Evolutionary conservation across 179 eudicot species (phyloP).

Genomic region (Camellia oleifera): DNA sequence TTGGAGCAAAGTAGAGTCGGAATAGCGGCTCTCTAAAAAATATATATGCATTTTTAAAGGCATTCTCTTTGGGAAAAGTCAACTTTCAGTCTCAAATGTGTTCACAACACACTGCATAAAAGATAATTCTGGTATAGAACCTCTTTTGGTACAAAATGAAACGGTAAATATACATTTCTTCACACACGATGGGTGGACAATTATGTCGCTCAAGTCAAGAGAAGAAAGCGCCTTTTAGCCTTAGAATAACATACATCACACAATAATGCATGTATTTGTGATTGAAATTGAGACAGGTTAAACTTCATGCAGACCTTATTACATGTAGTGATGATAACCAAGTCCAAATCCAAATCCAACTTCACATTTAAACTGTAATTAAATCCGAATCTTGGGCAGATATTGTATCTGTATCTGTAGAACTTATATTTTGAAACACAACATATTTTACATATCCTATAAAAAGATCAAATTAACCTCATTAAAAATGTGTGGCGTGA

Average conservation of each 20-base stretch:
- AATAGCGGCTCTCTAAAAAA: too few species aligned
- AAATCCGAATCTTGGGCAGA: not conserved
- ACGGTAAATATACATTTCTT: not conserved
- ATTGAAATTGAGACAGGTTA: not conserved
- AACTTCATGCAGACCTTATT: not conserved
- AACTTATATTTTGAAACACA: not conserved
- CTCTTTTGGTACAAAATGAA: too few species aligned
- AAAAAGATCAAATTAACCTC: not conserved
- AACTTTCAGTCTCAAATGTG: not conserved
- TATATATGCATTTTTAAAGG: too few species aligned
- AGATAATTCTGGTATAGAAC: not conserved
- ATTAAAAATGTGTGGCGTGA: not conserved
- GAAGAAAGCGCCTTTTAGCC: conserved; percentile 8
- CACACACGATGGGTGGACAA: not conserved
- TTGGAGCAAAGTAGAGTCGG: too few species aligned
- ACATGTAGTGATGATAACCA: not conserved
- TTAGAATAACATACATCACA: not conserved
- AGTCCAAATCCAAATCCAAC: not conserved
- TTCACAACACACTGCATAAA: not conserved
- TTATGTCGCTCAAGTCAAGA: not conserved
- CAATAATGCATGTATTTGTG: not conserved
- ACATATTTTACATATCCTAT: not conserved
- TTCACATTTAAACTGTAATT: not conserved
- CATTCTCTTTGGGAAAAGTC: not conserved
- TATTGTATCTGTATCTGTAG: not conserved